Base-by-base conservation (phyloP, 345 rosid species). In the Boechera retrofracta region DNA sequence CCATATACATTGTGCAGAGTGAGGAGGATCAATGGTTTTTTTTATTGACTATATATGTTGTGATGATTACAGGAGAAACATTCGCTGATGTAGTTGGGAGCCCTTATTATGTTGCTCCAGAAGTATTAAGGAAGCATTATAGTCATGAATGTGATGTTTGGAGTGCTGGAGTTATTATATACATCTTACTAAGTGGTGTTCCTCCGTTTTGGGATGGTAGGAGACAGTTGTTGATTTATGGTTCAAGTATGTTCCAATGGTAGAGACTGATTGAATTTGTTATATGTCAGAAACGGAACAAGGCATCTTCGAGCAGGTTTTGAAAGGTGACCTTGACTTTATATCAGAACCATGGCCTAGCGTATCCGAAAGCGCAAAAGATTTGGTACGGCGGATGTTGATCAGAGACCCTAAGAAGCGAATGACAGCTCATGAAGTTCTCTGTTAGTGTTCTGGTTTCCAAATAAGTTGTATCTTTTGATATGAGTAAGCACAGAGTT, bases 141-240 rank as follows among this genome's bases (percentile, higher is more conserved):
- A 96, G 98, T 74, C 92, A 83, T 55, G 88, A 89, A 75, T 89
- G 98, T 82, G 99, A 95, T 84, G 94, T 95, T 55, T 95, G 98
- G 98, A 95, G 99, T 80, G 97, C 97, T 16, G 99, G 99, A 52
- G 99, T 95, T 75, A 95, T 95, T 72, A 80, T 87, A 49, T 95
- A 95, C 74, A 95, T 95, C 53, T 82, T 95, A 64, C 81, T 95
- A 29, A 79, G 97, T 57, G 99, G 99, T 2, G 99, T 95, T 1
- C 99, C 98, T 60, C 99, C 98, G 33, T 95, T 95, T 76, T 95
- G 99, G 99, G 99, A 90, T 77, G 99, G 98, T 94, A 70, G 84
- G 84, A 67, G 35, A 64, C 31, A 38, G 58, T 24, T 64, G 8
- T 44, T 59, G 47, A 28, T 68, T 51, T 51, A 36, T 41, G 57